These are phyloP conservation scores for Mangifera indica DNA, from an alignment of 345 rosid genomes.

Conservation along the genomic window DNA sequence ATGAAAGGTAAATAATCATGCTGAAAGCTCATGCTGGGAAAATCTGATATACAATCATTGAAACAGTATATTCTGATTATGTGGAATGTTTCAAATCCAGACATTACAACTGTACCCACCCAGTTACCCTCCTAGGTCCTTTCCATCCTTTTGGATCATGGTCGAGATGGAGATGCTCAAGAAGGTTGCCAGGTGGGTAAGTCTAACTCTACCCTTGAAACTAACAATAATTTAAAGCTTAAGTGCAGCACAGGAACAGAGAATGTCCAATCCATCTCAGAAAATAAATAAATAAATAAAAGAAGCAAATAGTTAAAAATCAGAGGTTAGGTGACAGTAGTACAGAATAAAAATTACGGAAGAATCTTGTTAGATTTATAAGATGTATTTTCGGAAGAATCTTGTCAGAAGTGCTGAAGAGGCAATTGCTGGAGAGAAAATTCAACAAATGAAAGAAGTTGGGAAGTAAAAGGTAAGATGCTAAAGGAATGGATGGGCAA, in stretches of 20 bases:
- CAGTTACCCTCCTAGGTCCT: no score
- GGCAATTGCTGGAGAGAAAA: not conserved
- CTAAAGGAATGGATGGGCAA: not conserved
- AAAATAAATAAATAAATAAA: not conserved
- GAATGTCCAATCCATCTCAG: not conserved
- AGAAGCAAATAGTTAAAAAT: not conserved
- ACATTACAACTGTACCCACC: no score
- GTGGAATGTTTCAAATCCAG: not conserved
- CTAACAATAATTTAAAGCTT: no score
- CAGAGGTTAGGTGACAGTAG: not conserved
- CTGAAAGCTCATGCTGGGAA: not conserved
- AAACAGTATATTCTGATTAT: not conserved
- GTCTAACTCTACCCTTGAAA: no score
- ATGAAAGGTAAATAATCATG: not conserved
- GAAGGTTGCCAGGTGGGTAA: no score
- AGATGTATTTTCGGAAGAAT: not conserved
- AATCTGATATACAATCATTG: not conserved
- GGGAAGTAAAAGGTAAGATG: not conserved
- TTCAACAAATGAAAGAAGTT: not conserved
- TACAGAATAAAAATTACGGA: no score
- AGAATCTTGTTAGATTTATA: not conserved
- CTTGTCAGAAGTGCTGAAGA: not conserved
- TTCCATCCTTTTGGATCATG: no score
- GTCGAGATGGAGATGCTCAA: no score
- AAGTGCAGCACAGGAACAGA: not conserved